Evolutionary conservation across 805 yeast species (phyloP), one percentile per base, ranked within the genome.

Genomic region (Teunomyces funiuensis): DNA sequence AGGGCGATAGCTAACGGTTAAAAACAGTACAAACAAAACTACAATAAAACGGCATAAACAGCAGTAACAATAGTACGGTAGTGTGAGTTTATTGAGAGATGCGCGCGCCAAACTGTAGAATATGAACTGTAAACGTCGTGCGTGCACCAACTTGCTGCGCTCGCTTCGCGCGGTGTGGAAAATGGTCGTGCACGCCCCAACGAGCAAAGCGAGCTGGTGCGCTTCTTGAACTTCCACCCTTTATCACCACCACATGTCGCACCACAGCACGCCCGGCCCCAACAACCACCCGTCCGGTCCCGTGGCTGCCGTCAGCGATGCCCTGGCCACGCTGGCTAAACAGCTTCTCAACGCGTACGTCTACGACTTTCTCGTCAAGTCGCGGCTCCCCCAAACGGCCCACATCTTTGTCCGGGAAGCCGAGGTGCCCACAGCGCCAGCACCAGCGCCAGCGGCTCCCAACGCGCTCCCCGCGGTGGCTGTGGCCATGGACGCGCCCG

Each of bases 291-390:
- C n/a, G n/a, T n/a, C 31, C 28, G 33, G 20, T 28, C 19, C 28
- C 6, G 42, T 22, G 19, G 23, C 37, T 22, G 30, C 33, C 16
- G 28, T 17, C 22, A 17, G 18, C 18, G 76, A 78, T 50, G 51
- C 72, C n/a, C 69, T 67, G 16, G 82, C 82, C 4, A 61, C 69
- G 13, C 73, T 71, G 44, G 68, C 82, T 5, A 76, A 78, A 51
- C 82, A 81, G 56, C 61, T 82, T 22, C 66, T 89, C 46, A 86
- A 89, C 58, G 89, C 91, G 5, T 89, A 88, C 60, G 82, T 89
- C 27, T 87, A 88, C 58, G 97, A 89, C 63, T 90, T 88, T 54
- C 68, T 89, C 46, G 56, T 85, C 53, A 89, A 89, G 61, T 80
- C 85, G 40, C 77, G 86, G 20, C 71, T 87, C 36, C 74, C 77